A percentile compares a stretch with the other conserved stretches of the same genome.
Conservation (phyloP, 2,329 filamentous ascomycete species). For the Myriosclerotinia scirpicola region DNA sequence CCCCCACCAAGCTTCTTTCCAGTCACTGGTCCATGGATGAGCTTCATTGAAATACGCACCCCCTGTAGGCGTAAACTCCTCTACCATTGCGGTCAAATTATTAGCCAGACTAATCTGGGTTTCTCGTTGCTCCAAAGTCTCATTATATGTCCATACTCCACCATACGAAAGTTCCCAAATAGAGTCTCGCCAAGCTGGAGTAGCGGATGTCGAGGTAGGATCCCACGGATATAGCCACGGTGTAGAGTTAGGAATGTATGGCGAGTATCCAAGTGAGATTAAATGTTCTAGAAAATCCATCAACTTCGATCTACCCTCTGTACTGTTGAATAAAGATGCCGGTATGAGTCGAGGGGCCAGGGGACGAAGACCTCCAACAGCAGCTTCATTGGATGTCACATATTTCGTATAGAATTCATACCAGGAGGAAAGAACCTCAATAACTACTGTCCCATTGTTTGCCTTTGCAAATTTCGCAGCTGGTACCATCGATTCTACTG, state of each 20-base stretch:
- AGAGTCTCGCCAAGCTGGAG: constrained; percentile 26
- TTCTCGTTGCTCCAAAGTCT: constrained; percentile 18
- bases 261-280: constrained; percentile 20
- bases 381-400: constrained; percentile 23
- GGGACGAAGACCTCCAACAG: constrained; percentile 22
- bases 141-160: constrained; percentile 23
- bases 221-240: constrained; percentile 27
- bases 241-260: constrained; percentile 27
- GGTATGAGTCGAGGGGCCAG: constrained; percentile 25
- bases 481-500: constrained; percentile 26
- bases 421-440: constrained; percentile 26
- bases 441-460: constrained; percentile 22
- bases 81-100: constrained; percentile 12
- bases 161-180: constrained; percentile 27
- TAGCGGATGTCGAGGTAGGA: constrained; percentile 28
- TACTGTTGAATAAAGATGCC: constrained; percentile 23
- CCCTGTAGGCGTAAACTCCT: constrained; percentile 24
- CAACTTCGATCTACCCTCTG: constrained; percentile 20
- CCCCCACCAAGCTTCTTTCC: constrained; percentile 28
- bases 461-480: constrained; percentile 23
- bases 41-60: constrained; percentile 32
- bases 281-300: constrained; percentile 24
- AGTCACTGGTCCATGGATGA: constrained; percentile 27
- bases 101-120: not conserved
- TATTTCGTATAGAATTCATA: constrained; percentile 28